Evolutionary conservation across 805 yeast genomes (phyloP).

Genomic region (Saccharomyces paradoxus): DNA sequence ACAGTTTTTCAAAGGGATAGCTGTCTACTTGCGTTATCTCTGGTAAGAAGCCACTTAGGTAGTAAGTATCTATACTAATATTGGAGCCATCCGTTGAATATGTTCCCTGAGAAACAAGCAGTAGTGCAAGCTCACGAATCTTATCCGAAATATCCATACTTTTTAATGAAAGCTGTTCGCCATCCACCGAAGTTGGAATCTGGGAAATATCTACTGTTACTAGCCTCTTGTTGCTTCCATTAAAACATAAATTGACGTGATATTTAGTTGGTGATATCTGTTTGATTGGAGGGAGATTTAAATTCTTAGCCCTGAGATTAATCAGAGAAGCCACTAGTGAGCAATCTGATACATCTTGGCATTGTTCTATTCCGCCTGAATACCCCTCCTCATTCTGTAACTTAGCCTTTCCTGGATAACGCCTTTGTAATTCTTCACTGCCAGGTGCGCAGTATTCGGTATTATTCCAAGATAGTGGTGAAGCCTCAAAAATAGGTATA

Average conservation of each 20-base stretch:
- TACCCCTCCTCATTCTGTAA: constrained; percentile 4
- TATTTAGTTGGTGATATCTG: constrained; percentile 12
- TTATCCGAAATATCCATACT: constrained; percentile 13
- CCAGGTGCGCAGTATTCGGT: constrained; percentile 1
- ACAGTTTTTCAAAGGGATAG: constrained; percentile 25
- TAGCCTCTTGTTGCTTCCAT: constrained; percentile 24
- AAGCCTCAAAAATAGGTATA: constrained; percentile 12
- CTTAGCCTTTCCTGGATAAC: constrained; percentile 5
- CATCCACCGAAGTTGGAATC: constrained; percentile 14
- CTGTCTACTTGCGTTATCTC: constrained; percentile 38
- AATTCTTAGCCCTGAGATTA: constrained; percentile 34
- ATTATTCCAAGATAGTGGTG: constrained; percentile 17
- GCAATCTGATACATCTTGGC: constrained; percentile 44
- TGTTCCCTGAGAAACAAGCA: constrained; percentile 50
- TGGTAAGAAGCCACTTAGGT: constrained; percentile 68
- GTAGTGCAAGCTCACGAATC: constrained; percentile 67
- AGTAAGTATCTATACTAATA: constrained; percentile 58
- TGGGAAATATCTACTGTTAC: constrained; percentile 15
- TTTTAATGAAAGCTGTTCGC: constrained; percentile 13
- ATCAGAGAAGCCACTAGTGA: constrained; percentile 66
- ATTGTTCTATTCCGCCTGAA: constrained; percentile 15
- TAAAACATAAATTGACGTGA: constrained; percentile 16
- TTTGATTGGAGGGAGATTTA: constrained; percentile 7
- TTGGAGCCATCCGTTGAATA: constrained; percentile 69
- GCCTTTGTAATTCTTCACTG: not conserved